phyloP scores from a whole-genome alignment of 129 eudicot genomes.

The Rutidosis leptorrhynchoides region DNA sequence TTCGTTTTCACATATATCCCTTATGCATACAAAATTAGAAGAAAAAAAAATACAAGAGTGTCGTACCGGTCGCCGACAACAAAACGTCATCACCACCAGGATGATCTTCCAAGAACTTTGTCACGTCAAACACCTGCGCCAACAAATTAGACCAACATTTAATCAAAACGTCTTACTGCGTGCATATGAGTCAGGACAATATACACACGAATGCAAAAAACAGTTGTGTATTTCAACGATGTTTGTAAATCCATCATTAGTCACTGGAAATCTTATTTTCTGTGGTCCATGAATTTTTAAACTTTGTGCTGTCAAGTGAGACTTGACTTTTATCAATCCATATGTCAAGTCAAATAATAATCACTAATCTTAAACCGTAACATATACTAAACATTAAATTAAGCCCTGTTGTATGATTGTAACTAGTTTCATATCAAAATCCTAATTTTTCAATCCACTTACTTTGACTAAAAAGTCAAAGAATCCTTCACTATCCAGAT shows the following conservation, averaged over 20 bases:
- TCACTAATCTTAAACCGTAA: not conserved
- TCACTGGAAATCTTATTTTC: not conserved
- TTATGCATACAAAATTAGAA: not conserved
- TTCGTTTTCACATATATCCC: not conserved
- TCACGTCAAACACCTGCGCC: conserved; percentile 82
- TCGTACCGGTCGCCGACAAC: conserved; percentile 74
- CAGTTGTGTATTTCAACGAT: not conserved
- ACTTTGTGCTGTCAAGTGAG: not conserved
- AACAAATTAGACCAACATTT: conserved; percentile 13
- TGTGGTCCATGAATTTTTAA: not conserved
- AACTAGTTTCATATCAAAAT: conserved; percentile 2
- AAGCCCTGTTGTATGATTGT: not conserved
- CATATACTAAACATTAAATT: not conserved
- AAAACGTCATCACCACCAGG: conserved; percentile 99
- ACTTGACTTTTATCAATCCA: not conserved
- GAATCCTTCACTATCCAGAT: conserved; percentile 9
- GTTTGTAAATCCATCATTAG: not conserved
- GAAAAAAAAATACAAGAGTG: not conserved
- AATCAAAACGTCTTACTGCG: not conserved
- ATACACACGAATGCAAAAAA: not conserved
- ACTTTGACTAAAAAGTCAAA: conserved; percentile 22
- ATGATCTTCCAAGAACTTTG: conserved; percentile 93
- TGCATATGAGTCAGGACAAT: not conserved
- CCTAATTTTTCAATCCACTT: conserved; percentile 8
- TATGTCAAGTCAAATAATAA: too few species aligned